Conservation (phyloP, 768 basidiomycete species). For the Mycena olivaceomarginata region DNA sequence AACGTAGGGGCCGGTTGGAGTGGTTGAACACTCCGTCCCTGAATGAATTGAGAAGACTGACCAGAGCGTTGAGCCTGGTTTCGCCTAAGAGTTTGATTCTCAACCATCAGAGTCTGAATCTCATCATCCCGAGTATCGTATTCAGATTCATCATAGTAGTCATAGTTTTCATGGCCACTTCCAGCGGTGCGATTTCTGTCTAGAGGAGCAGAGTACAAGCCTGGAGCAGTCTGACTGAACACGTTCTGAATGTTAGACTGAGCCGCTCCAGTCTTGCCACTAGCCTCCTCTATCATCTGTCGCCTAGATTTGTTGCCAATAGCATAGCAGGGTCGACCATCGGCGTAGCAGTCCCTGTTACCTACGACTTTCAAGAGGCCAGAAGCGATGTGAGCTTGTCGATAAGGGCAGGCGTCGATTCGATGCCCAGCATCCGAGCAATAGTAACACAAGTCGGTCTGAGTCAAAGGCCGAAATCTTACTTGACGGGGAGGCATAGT, state of each 20-base stretch:
- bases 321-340: background rate
- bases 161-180: background rate
- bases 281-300: slow-evolving; percentile 6
- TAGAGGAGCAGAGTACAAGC: background rate
- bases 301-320: background rate
- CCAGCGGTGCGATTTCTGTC: background rate
- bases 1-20: background rate
- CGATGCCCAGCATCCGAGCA: background rate
- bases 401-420: background rate
- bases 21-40: slow-evolving; percentile 12
- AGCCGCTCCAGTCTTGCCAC: background rate
- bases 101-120: background rate
- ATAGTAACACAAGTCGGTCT: slow-evolving; percentile 6
- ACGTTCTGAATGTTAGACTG: background rate
- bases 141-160: background rate
- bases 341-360: background rate
- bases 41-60: background rate
- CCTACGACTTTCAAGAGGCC: background rate
- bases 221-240: background rate
- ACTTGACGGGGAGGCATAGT: background rate
- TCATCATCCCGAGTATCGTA: slow-evolving; percentile 15
- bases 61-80: slow-evolving; percentile 9
- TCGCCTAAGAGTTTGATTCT: background rate
- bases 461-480: background rate
- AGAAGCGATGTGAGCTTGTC: background rate